phyloP scores from a whole-genome alignment of 2,329 filamentous ascomycete species.

The Penicillium brevicompactum region DNA sequence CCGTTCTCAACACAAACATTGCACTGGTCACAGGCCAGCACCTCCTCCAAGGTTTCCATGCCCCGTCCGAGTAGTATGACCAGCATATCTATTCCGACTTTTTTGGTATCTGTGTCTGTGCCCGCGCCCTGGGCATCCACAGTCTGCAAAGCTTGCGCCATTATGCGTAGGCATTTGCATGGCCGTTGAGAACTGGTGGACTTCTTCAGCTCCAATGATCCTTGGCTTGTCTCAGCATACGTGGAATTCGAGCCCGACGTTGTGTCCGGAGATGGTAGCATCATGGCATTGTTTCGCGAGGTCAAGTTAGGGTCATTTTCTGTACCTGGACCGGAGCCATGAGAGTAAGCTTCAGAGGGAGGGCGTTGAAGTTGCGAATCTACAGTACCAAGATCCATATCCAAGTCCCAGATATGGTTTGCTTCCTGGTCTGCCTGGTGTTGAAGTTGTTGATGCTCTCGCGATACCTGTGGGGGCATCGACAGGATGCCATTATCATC shows the following conservation, averaged over 20 bases:
- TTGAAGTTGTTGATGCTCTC: too few relatives aligned
- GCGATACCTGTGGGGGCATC: too few relatives aligned
- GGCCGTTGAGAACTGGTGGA: not conserved
- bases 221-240: not conserved
- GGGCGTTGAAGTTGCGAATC: not conserved
- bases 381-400: too few relatives aligned
- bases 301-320: not conserved
- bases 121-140: not conserved
- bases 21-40: not conserved
- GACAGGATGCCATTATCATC: not conserved
- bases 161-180: not conserved
- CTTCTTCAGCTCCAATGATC: not conserved
- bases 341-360: not conserved
- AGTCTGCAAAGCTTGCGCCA: not conserved
- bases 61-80: not conserved
- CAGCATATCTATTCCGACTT: not conserved
- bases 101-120: not conserved
- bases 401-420: not conserved
- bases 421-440: not conserved
- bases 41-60: not conserved
- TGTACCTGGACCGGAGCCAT: not conserved
- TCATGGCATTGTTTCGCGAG: not conserved
- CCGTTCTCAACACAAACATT: not conserved
- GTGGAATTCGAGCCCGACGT: not conserved
- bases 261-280: not conserved